phyloP scores from a whole-genome alignment of 148 eudicot species.

The Suaeda aralocaspica region DNA sequence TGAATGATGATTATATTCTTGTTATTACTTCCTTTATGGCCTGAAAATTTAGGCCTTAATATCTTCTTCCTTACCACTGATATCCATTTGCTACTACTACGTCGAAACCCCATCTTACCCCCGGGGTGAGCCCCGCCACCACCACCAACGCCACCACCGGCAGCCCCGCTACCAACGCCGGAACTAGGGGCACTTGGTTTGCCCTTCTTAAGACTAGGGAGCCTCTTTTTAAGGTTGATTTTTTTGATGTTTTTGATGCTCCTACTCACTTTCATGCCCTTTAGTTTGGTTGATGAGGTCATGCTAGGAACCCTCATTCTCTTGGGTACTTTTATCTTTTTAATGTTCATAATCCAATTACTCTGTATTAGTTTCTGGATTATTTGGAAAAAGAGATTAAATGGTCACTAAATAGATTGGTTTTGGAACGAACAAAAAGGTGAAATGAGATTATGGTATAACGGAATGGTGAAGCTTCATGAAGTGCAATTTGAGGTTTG shows the following conservation, averaged over 20 bases:
- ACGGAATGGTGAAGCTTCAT: too few relatives aligned
- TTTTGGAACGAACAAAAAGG: neutral
- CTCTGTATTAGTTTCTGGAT: neutral
- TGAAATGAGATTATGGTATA: neutral
- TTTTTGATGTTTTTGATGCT: conserved; percentile 22
- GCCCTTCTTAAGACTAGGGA: conserved; percentile 18
- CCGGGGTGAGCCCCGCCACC: neutral
- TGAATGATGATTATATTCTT: conserved; percentile 50
- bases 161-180: neutral
- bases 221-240: conserved; percentile 15
- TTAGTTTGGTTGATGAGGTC: conserved; percentile 10
- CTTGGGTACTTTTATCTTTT: conserved; percentile 26
- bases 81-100: conserved; percentile 33
- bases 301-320: conserved; percentile 25
- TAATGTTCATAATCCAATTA: conserved; percentile 37
- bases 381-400: neutral
- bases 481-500: neutral
- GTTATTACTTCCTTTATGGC: conserved; percentile 15
- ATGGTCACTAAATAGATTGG: neutral
- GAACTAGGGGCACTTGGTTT: neutral
- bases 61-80: conserved; percentile 41
- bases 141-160: neutral
- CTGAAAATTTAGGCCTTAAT: conserved; percentile 24
- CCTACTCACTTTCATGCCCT: conserved; percentile 29
- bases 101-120: conserved; percentile 21